phyloP scores from a whole-genome alignment of 768 basidiomycete species.

The Omphalotus guepiniiformis region DNA sequence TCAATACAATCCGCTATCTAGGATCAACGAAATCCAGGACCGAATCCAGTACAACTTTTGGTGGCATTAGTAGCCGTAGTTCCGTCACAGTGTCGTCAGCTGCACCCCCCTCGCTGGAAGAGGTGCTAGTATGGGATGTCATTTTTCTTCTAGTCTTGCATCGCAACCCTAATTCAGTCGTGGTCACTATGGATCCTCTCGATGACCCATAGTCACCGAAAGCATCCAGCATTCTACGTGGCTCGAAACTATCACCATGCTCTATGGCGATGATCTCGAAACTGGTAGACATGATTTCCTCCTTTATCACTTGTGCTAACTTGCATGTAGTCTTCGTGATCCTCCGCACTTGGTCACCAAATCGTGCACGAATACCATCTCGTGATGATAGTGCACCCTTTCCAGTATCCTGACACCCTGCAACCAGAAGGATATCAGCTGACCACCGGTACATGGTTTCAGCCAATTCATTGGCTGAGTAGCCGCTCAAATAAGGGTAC shows the following conservation, averaged over 20 bases:
- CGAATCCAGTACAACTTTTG: conserved; percentile 78
- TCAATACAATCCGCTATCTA: conserved; percentile 7
- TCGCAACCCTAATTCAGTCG: conserved; percentile 67
- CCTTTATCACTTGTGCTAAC: conserved; percentile 59
- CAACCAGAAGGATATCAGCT: conserved; percentile 59
- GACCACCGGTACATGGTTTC: conserved; percentile 73
- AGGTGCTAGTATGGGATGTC: no score
- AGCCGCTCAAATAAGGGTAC: conserved; percentile 62
- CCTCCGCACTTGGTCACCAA: conserved; percentile 57
- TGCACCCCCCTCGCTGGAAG: conserved; percentile 16
- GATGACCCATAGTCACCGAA: conserved; percentile 57
- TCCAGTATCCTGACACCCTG: conserved; percentile 49
- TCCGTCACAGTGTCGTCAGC: conserved; percentile 43
- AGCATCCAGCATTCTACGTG: conserved; percentile 52
- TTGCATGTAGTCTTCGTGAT: conserved; percentile 62
- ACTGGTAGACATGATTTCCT: conserved; percentile 74
- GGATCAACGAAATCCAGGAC: conserved; percentile 49
- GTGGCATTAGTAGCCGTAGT: conserved; percentile 55
- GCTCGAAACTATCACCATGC: conserved; percentile 45
- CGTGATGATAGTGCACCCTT: conserved; percentile 29
- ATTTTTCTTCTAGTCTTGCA: conserved; percentile 58
- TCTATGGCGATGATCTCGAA: conserved; percentile 69
- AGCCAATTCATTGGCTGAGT: conserved; percentile 66
- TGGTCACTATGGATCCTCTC: conserved; percentile 53
- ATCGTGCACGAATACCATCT: conserved; percentile 42